Percentiles rank a stretch among this genome's conserved stretches.
Evolutionary conservation across 2,329 filamentous ascomycete species (phyloP).

Genomic region (Aureobasidium zeae): DNA sequence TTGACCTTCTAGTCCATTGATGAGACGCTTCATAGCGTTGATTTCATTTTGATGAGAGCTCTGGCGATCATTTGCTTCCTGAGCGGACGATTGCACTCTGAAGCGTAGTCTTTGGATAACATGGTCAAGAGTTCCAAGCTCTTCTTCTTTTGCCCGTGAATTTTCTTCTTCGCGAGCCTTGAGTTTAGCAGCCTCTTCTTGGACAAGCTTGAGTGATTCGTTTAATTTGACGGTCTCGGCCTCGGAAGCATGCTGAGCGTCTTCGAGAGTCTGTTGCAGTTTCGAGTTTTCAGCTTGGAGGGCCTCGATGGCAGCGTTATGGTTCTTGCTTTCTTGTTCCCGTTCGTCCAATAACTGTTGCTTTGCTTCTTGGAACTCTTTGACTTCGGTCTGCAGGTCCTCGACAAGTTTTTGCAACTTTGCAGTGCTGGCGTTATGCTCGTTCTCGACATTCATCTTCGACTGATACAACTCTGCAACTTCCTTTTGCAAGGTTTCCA

Average conservation of each 20-base stretch:
- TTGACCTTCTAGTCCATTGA: conserved; percentile 1
- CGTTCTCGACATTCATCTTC: neutral
- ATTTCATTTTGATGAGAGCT: neutral
- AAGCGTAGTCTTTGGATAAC: neutral
- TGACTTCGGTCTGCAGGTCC: conserved; percentile 4
- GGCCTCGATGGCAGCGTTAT: conserved; percentile 4
- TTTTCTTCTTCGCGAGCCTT: conserved; percentile 5
- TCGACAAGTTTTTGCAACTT: conserved; percentile 12
- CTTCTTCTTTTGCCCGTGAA: conserved; percentile 1
- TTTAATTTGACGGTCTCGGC: neutral
- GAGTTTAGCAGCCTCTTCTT: neutral
- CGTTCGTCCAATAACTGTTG: conserved; percentile 5
- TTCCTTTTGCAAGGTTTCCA: conserved; percentile 19
- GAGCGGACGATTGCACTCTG: neutral
- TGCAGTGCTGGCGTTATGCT: conserved; percentile 11
- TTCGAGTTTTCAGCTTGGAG: neutral
- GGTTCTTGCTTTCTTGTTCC: conserved; percentile 12
- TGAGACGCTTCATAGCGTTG: neutral
- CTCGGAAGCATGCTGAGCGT: neutral
- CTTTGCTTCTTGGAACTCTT: conserved; percentile 14
- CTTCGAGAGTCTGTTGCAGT: conserved; percentile 7
- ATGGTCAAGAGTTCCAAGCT: neutral
- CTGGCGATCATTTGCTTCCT: neutral
- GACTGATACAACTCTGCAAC: conserved; percentile 16
- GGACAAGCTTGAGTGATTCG: neutral